Base-by-base conservation (phyloP, 352 stramenopile species). In the Phytophthora pistaciae region DNA sequence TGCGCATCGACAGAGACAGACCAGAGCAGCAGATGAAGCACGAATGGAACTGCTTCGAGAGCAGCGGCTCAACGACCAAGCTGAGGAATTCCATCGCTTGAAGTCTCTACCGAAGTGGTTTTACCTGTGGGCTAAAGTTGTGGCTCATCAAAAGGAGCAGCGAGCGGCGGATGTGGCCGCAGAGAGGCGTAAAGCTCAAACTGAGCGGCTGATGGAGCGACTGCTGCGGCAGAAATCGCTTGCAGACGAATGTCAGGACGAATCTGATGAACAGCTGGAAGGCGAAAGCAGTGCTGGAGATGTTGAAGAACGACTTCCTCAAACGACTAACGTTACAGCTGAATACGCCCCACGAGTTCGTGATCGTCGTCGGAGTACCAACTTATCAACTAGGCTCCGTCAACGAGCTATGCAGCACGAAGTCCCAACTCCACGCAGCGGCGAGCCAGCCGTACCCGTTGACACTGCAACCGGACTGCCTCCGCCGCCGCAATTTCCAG, bases 21-120 rank as follows among this genome's bases (percentile, higher is more conserved):
- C 20, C 50, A 70, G 33, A 31, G 54, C 48, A 48, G 63, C 57
- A 16, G 63, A 78, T 7, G 29, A 70, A 63, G 25, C 63, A 25
- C 70, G 66, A 2, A 29, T 68, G 40, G 56, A 59, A 42, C 50
- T 77, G 46, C 56, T 65, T 27, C 50, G 40, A 50, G 64, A 80
- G 40, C 60, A 72, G 23, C 60, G 75, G 56, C 42, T 64, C 33
- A 67, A 61, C 18, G 55, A 78, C 13, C 64, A 61, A 36, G 86
- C 84, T 0, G 62, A 77, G 9, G 31, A 57, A 11, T 87, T 91
- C 58, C 63, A 74, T 61, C 77, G 82, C 3, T 38, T 56, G 3
- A 83, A 71, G 40, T 68, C 66, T 20, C 55, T 93, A 20, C 74
- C 83, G 0, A 59, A 56, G 27, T 87, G 70, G 81, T 92, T 93